These are phyloP conservation scores for Cryomyces minteri DNA, from an alignment of 495 filamentous ascomycete species.

Conservation along the genomic window DNA sequence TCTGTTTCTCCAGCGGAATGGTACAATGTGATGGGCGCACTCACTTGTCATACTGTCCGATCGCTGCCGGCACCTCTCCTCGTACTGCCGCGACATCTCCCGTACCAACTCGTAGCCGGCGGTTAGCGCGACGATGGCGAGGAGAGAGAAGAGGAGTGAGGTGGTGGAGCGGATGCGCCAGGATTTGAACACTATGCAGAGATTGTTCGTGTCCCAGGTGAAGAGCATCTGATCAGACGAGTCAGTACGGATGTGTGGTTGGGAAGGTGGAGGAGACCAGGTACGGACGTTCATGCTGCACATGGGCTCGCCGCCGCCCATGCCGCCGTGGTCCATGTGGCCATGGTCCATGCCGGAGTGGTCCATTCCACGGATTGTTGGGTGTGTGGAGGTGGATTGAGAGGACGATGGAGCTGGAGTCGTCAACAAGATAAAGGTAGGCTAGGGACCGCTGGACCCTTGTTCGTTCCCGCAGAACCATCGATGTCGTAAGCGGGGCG, in stretches of 20 bases:
- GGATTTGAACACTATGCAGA: slow-evolving; percentile 85
- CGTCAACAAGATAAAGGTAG: too few species aligned
- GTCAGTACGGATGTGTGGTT: background rate
- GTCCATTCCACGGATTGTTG: slow-evolving; percentile 17
- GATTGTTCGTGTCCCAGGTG: slow-evolving; percentile 78
- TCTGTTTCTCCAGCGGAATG: background rate
- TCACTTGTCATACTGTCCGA: background rate
- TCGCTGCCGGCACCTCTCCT: slow-evolving; percentile 14
- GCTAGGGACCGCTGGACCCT: too few species aligned
- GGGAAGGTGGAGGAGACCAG: background rate
- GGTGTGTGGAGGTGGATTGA: too few species aligned
- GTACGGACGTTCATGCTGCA: slow-evolving; percentile 65
- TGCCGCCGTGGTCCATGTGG: slow-evolving; percentile 24
- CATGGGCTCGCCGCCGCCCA: slow-evolving; percentile 19
- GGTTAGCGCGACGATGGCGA: slow-evolving; percentile 61
- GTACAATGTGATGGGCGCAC: background rate
- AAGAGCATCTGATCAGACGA: slow-evolving; percentile 63
- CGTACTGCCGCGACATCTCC: slow-evolving; percentile 56
- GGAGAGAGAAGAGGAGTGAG: slow-evolving; percentile 60
- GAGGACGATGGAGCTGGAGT: too few species aligned
- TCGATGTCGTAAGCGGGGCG: too few species aligned
- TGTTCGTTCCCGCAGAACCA: too few species aligned
- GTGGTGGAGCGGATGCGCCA: slow-evolving; percentile 67
- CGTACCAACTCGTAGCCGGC: slow-evolving; percentile 85
- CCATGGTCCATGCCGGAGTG: slow-evolving; percentile 34